Conservation (phyloP, 2,329 filamentous ascomycete species). For the Talaromyces sp. region DNA sequence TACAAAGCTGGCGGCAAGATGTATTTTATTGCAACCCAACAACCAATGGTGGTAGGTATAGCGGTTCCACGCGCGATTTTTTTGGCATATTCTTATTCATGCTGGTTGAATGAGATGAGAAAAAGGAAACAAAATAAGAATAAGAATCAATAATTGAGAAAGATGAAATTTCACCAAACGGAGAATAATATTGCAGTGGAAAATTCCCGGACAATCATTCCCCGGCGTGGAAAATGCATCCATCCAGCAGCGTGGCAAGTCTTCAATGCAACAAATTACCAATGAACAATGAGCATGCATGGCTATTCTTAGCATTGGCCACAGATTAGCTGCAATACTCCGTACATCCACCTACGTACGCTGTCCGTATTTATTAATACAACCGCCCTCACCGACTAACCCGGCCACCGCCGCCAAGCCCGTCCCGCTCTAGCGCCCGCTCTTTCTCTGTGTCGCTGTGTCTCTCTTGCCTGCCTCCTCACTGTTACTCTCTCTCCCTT, state of each 20-base stretch:
- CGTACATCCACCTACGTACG: too few species aligned
- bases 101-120: background rate
- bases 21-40: background rate
- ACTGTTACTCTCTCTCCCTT: background rate
- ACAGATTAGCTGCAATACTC: too few species aligned
- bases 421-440: constrained; percentile 1
- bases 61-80: background rate
- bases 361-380: too few species aligned
- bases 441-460: background rate
- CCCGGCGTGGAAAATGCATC: background rate
- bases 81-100: background rate
- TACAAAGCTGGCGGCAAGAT: background rate
- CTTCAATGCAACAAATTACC: too few species aligned
- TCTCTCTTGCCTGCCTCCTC: background rate
- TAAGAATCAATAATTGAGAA: background rate
- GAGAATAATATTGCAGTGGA: background rate
- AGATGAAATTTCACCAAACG: background rate
- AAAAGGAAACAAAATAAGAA: background rate
- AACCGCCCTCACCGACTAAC: constrained; percentile 1
- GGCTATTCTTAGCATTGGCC: background rate
- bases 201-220: background rate
- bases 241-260: background rate
- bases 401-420: background rate
- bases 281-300: background rate
- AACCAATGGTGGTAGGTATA: too few species aligned